Conservation (phyloP, 345 rosid species). For the Lepidium africanum region DNA sequence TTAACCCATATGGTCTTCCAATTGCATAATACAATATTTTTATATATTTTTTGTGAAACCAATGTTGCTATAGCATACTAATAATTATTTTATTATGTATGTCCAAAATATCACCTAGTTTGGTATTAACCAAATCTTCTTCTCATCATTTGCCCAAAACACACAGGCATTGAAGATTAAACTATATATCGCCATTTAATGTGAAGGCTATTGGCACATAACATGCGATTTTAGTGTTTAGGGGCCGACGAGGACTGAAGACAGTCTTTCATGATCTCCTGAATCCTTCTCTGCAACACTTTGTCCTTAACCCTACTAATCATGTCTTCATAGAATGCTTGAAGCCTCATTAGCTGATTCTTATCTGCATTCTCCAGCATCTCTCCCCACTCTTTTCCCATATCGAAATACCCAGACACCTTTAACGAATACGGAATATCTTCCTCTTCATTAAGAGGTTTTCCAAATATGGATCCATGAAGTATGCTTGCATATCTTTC, state of each 20-base stretch:
- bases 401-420: constrained; percentile 46
- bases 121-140: neutral
- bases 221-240: neutral
- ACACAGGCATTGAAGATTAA: neutral
- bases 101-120: too few species aligned
- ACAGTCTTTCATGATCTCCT: constrained; percentile 67
- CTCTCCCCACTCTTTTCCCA: constrained; percentile 69
- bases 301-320: constrained; percentile 74
- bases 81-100: too few species aligned
- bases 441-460: constrained; percentile 58
- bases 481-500: constrained; percentile 74
- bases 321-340: constrained; percentile 67
- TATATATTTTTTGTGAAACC: too few species aligned
- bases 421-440: constrained; percentile 54
- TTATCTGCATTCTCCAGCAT: constrained; percentile 73
- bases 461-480: constrained; percentile 74
- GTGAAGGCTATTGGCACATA: neutral
- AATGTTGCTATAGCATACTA: too few species aligned
- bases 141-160: neutral
- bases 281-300: constrained; percentile 72
- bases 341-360: constrained; percentile 60
- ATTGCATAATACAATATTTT: too few species aligned
- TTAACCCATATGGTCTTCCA: too few species aligned
- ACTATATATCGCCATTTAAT: neutral
- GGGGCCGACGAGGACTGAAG: constrained; percentile 40